These are phyloP conservation scores for Metarhizium rileyi DNA, from an alignment of 2,329 filamentous ascomycete genomes.

Conservation along the genomic window DNA sequence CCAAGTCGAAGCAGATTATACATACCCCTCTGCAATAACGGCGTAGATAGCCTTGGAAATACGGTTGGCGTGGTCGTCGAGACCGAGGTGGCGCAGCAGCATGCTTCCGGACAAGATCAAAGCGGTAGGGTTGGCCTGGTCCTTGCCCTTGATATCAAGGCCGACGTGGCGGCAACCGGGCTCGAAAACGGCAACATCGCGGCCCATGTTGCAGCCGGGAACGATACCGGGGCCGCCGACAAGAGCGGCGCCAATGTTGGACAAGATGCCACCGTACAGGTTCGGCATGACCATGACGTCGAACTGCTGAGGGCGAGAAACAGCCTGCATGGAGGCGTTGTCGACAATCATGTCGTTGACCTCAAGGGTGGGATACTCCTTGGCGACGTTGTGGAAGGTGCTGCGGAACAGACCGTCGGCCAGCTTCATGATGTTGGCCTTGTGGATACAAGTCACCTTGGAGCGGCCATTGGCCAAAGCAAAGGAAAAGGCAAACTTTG, in stretches of 20 bases:
- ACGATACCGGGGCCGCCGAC: constrained; percentile 96
- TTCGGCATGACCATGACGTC: constrained; percentile 99
- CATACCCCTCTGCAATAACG: constrained; percentile 82
- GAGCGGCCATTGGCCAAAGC: constrained; percentile 97
- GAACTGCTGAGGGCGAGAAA: constrained; percentile 92
- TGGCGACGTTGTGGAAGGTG: constrained; percentile 87
- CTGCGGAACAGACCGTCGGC: constrained; percentile 97
- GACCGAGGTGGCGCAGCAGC: constrained; percentile 92
- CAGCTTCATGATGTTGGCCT: constrained; percentile 99
- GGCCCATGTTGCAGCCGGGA: constrained; percentile 98
- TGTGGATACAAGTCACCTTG: constrained; percentile 99
- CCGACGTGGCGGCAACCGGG: constrained; percentile 98
- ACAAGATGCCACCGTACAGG: constrained; percentile 95
- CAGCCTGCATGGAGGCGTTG: constrained; percentile 99
- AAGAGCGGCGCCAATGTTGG: constrained; percentile 95
- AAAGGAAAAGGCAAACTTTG: constrained; percentile 97
- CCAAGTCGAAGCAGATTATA: constrained; percentile 12
- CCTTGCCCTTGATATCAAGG: constrained; percentile 99
- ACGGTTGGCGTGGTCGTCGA: constrained; percentile 96
- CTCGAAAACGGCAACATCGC: constrained; percentile 96
- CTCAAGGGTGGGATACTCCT: constrained; percentile 93
- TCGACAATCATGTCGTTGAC: constrained; percentile 99
- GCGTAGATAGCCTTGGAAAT: constrained; percentile 78
- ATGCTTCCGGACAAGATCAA: constrained; percentile 92
- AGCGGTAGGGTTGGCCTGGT: constrained; percentile 96